phyloP scores from a whole-genome alignment of 2,329 filamentous ascomycete genomes.

The Clarireedia monteithiana region DNA sequence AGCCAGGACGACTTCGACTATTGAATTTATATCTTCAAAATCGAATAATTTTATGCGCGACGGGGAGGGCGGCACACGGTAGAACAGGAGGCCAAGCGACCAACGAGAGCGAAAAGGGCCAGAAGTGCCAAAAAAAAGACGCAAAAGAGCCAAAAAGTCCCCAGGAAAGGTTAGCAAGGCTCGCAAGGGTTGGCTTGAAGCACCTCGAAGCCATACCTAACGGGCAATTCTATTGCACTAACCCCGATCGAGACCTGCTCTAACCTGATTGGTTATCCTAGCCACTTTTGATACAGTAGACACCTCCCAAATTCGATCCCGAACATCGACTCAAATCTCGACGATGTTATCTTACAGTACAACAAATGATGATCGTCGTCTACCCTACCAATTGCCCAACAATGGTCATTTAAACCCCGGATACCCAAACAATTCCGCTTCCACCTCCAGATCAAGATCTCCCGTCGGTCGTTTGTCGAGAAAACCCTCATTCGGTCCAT shows the following conservation, averaged over 20 bases:
- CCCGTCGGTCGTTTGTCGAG: not conserved
- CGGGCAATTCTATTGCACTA: not conserved
- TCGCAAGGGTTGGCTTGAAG: not conserved
- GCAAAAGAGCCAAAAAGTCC: not conserved
- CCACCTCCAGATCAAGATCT: slow-evolving; percentile 1
- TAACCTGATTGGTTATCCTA: slow-evolving; percentile 5
- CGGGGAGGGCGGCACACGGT: no score
- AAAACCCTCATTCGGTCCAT: slow-evolving; percentile 5
- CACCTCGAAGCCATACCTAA: not conserved
- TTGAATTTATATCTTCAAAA: no score
- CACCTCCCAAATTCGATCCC: slow-evolving; percentile 1
- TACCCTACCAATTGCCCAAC: not conserved
- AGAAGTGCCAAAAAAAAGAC: not conserved
- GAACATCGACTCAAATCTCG: slow-evolving; percentile 4
- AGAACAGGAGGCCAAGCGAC: no score
- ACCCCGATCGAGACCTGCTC: not conserved
- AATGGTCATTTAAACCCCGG: not conserved
- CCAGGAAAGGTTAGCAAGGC: not conserved
- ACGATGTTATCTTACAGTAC: slow-evolving; percentile 10
- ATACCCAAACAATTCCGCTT: not conserved
- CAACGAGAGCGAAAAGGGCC: no score
- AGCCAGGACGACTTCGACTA: no score
- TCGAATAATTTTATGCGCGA: no score
- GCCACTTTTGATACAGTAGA: slow-evolving; percentile 6
- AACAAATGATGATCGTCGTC: slow-evolving; percentile 8